Base-by-base conservation (phyloP, 2,329 filamentous ascomycete genomes). In the Arthrobotrys sinensis region DNA sequence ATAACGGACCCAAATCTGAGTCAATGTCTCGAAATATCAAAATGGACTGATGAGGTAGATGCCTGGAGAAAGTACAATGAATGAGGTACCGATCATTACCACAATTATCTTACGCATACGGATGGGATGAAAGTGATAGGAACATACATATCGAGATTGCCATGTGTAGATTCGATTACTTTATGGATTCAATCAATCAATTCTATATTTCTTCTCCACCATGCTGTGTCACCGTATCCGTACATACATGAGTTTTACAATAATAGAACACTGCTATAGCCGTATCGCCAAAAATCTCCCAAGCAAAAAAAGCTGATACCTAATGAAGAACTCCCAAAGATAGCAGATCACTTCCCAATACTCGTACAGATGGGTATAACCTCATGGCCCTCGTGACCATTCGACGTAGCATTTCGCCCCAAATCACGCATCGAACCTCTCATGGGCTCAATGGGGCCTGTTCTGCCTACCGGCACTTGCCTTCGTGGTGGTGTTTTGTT, bases 341-440 rank as follows among this genome's bases (percentile, higher is more conserved):
- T 73, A 73, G 69, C 40, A 60, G 69, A 73, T 73, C 69, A 73
- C 69, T 73, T 73, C 69, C 69, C 69, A 48, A 73, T 73, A 73
- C 21, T 73, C 69, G 38, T 73, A 66, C 69, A 73, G 40, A 52
- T 43, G 36, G 32, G 24, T 43, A 55, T 62, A 73, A 66, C 46
- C 50, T 66, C 69, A 53, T 73, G 38, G 64, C 28, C 45, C 63
- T 60, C 55, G 55, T 60, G 55, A 60, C 55, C 55, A 4, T 21
- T 43, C 55, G 24, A 43, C 14, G 19, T 60, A 60, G 36, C 8
- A 43, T 55, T 55, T 38, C 52, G 4, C 14, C 14, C 52, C 32
- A 10, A 6, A 52, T 32, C 24, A 45, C 40, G 40, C n/a, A 32
- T 52, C 48, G 8, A 32, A 4, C 53, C 34, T 19, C 53, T 60